These are phyloP conservation scores for Suillus hirtellus DNA, from an alignment of 768 basidiomycete genomes.

Conservation along the genomic window DNA sequence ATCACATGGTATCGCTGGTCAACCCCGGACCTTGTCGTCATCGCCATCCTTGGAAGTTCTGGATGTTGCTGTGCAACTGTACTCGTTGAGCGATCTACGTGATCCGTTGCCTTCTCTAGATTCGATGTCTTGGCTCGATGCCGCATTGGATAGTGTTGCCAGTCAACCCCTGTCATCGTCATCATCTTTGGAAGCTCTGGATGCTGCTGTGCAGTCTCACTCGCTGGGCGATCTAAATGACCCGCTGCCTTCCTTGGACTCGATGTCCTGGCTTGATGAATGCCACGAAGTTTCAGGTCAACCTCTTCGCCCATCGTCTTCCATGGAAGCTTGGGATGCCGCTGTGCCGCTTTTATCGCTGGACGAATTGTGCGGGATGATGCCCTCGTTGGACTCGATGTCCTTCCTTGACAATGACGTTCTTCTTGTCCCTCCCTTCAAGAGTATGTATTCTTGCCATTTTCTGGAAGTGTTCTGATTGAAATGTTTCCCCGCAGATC, in stretches of 20 bases:
- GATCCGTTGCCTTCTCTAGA: background rate
- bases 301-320: background rate
- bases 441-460: background rate
- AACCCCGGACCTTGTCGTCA: background rate
- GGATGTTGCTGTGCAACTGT: background rate
- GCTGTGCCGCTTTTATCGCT: slow-evolving; percentile 3
- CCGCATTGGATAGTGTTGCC: background rate
- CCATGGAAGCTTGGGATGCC: slow-evolving; percentile 1
- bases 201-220: background rate
- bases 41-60: background rate
- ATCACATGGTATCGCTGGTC: background rate
- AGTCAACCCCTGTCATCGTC: background rate
- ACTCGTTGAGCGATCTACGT: background rate
- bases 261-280: slow-evolving; percentile 5
- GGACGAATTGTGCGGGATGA: background rate
- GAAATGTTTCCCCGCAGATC: background rate
- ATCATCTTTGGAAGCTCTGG: background rate
- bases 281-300: background rate
- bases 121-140: background rate
- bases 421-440: background rate
- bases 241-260: background rate
- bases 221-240: background rate
- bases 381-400: background rate
- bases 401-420: background rate
- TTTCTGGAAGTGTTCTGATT: background rate